Evolutionary conservation across 805 yeast genomes (phyloP).

Genomic region (Myxozyma monticola): DNA sequence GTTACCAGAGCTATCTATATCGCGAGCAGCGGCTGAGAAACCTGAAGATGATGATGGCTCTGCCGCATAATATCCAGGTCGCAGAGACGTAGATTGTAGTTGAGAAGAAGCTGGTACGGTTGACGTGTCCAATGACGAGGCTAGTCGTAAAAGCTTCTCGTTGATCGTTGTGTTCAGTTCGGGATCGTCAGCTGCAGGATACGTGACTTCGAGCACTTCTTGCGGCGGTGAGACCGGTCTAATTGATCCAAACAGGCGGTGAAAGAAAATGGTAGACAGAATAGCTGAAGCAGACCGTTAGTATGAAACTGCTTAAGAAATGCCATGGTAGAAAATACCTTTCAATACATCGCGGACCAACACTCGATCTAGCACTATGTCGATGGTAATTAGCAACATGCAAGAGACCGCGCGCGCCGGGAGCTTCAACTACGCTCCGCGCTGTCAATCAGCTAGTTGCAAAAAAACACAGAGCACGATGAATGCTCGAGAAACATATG

Average conservation of each 20-base stretch:
- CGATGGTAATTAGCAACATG: slow-evolving; percentile 20
- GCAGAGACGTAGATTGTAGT: too few relatives aligned
- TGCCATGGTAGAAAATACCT: slow-evolving; percentile 5
- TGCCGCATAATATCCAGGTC: not conserved
- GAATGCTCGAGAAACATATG: not conserved
- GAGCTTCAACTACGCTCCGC: too few relatives aligned
- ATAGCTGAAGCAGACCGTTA: slow-evolving; percentile 45
- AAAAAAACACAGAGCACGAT: too few relatives aligned
- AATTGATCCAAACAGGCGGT: slow-evolving; percentile 65
- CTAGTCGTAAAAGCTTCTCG: slow-evolving; percentile 39
- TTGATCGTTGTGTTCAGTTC: slow-evolving; percentile 50
- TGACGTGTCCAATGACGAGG: slow-evolving; percentile 30
- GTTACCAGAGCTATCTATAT: not conserved
- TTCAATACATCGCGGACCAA: slow-evolving; percentile 23
- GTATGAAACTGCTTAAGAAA: not conserved
- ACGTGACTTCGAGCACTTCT: slow-evolving; percentile 61
- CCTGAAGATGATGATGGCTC: not conserved
- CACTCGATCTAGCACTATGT: slow-evolving; percentile 22
- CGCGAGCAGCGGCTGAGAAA: too few relatives aligned
- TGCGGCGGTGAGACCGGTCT: slow-evolving; percentile 48
- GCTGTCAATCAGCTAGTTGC: not conserved
- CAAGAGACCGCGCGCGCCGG: too few relatives aligned
- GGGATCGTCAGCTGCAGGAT: slow-evolving; percentile 51
- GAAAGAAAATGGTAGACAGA: slow-evolving; percentile 66
- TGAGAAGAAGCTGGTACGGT: slow-evolving; percentile 15